phyloP scores from a whole-genome alignment of 2,329 filamentous ascomycete genomes.

The Colletotrichum plurivorum region DNA sequence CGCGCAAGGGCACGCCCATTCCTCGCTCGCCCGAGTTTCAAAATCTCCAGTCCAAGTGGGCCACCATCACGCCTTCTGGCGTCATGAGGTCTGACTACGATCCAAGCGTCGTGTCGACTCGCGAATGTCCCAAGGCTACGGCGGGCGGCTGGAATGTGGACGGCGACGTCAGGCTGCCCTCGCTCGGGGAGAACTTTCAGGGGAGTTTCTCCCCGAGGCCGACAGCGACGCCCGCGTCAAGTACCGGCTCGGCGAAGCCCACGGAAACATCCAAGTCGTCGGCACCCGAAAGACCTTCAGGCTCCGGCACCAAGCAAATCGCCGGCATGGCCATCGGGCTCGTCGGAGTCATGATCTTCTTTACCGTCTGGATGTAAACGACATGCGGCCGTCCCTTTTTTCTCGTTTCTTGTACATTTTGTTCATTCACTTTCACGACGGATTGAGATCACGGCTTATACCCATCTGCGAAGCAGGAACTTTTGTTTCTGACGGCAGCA shows the following conservation, averaged over 20 bases:
- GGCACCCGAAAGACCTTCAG: constrained; percentile 48
- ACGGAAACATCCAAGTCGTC: constrained; percentile 51
- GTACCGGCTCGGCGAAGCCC: constrained; percentile 43
- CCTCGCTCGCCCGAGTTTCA: constrained; percentile 82
- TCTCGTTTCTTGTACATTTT: constrained; percentile 31
- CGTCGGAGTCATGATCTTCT: constrained; percentile 65
- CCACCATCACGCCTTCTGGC: constrained; percentile 77
- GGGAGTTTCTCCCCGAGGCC: constrained; percentile 44
- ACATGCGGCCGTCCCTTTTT: neutral
- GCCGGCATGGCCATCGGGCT: constrained; percentile 65
- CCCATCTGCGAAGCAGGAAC: constrained; percentile 23
- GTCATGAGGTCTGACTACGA: constrained; percentile 77
- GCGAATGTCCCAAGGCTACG: constrained; percentile 80
- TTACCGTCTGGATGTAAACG: constrained; percentile 63
- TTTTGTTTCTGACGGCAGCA: constrained; percentile 24
- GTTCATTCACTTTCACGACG: constrained; percentile 26
- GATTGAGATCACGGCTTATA: constrained; percentile 32
- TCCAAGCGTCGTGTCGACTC: constrained; percentile 71
- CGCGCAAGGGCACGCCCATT: constrained; percentile 79
- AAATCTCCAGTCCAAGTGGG: constrained; percentile 85
- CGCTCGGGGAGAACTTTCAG: constrained; percentile 69
- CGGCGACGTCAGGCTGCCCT: constrained; percentile 78
- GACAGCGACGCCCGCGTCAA: constrained; percentile 12
- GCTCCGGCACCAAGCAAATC: constrained; percentile 61
- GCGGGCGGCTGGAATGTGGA: constrained; percentile 79